Evolutionary conservation across 2,329 filamentous ascomycete species (phyloP), one percentile per base, ranked within the genome.

Genomic region (Fusarium sp.): DNA sequence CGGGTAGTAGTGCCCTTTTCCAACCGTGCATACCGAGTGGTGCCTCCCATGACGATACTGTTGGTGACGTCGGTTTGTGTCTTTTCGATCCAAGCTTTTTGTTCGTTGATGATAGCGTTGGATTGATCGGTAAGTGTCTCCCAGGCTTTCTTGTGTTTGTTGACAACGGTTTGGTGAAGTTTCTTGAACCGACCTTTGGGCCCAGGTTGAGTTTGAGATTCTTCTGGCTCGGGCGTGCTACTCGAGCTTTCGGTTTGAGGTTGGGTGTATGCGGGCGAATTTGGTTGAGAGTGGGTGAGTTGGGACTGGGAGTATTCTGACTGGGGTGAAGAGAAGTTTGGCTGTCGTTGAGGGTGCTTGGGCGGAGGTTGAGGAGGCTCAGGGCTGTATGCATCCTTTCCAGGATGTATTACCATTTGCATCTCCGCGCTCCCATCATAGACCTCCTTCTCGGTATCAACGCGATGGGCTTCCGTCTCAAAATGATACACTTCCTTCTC

Each of bases 111-210:
- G 0, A 65, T 50, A 6, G 60, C 37, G 18, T 64, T 72, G 0
- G 74, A 75, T 18, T 73, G 41, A 1, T 69, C 63, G 14, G 59
- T 33, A 7, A 73, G 66, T 1, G 45, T 61, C 1, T 56, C 48
- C 61, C 70, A 67, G 2, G 74, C 72, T n/a, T 75, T 75, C 9
- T 73, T 76, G 11, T 65, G 60, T 16, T 73, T 75, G 14, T 75
- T 72, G 4, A 76, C 56, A 5, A 52, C 48, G 10, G 59, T 74
- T 48, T 75, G 48, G 2, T 66, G 75, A 7, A 66, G 37, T 6
- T 63, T 75, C 33, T 66, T 50, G 11, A 73, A 8, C 0, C 59
- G 74, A 0, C 68, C 64, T 5, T 75, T 57, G 10, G 60, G 5
- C 14, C 24, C 11, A 16, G 5, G 4, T 20, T 62, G 10, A 6